Evolutionary conservation across 805 yeast genomes (phyloP).

Genomic region (Ogataea thermomethanolica): DNA sequence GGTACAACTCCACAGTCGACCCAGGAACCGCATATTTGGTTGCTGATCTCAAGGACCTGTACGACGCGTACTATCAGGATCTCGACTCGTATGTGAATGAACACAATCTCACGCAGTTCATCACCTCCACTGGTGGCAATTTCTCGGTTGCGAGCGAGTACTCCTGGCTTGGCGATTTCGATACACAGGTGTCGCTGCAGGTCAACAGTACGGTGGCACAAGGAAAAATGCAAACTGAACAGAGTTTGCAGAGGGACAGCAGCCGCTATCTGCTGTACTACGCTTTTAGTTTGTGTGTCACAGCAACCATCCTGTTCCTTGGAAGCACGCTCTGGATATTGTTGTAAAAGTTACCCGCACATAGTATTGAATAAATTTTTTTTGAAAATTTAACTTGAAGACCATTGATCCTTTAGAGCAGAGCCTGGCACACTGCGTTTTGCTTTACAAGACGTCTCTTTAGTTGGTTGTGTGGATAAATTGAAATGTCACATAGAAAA

Average conservation of each 20-base stretch:
- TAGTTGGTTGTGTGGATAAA: conserved; percentile 2
- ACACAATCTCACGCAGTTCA: no score
- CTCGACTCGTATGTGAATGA: no score
- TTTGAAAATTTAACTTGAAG: conserved; percentile 1
- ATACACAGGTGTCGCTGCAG: not conserved
- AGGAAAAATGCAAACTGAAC: not conserved
- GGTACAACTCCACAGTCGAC: no score
- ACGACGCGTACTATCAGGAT: no score
- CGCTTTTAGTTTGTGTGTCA: conserved; percentile 1
- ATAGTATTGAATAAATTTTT: conserved; percentile 7
- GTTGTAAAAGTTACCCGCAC: conserved; percentile 9
- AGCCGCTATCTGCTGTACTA: conserved; percentile 1
- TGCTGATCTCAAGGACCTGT: no score
- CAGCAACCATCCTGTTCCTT: not conserved
- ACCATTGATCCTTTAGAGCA: conserved; percentile 5
- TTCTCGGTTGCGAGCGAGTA: conserved; percentile 1
- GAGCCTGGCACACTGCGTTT: not conserved
- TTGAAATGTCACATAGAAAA: conserved; percentile 36
- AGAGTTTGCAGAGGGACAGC: not conserved
- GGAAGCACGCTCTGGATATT: conserved; percentile 4
- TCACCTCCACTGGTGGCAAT: not conserved
- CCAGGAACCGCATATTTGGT: no score
- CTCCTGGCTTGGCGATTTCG: not conserved
- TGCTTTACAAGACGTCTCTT: not conserved
- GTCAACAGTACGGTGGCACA: conserved; percentile 2